Evolutionary conservation across 225 moss, liverwort and hornwort species (phyloP), one percentile per base, ranked within the genome.

Genomic region (Sphagnum contortum): DNA sequence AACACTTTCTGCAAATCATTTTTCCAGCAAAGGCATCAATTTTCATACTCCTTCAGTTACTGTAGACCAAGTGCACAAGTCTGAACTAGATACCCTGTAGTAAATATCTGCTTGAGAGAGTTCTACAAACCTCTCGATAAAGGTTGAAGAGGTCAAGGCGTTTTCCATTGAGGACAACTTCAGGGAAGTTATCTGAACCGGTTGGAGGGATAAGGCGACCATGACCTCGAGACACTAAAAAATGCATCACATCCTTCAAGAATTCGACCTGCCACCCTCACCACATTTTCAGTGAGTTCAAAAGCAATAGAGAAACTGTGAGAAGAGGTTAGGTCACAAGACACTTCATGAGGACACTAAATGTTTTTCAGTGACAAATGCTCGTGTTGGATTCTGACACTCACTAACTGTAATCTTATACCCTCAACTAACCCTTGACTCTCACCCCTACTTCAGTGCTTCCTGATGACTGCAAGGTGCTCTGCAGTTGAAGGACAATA

Each of bases 141-240:
- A 98, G 79, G 65, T 98, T 98, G 76, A 88, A 92, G 47, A 98
- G 81, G 69, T 98, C 96, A 44, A 98, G 92, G 64, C 92, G 87
- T 70, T 87, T 92, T 44, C 96, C 96, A 64, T 98, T 98, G n/a
- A 98, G 74, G 8, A 98, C 87, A 54, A 92, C 96, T 82, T 98
- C 96, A 54, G 92, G 96, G 73, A 98, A 98, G 0, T 73, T 88
- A 69, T 91, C 96, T 12, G 93, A 81, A 73, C 96, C 96, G 57
- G 81, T 87, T 71, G 92, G 92, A 48, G 96, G 96, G 74, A 98
- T 85, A 14, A 92, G 96, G 49, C 92, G 88, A 67, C 76, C 80
- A 64, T 98, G 96, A 57, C 96, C 96, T 84, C 92, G 87, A 57
- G 89, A 71, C 45, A 84, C 90, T 74, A 98, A 70, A 69, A 98